Conservation (phyloP, 2,329 filamentous ascomycete genomes). For the Exserohilum turcica region DNA sequence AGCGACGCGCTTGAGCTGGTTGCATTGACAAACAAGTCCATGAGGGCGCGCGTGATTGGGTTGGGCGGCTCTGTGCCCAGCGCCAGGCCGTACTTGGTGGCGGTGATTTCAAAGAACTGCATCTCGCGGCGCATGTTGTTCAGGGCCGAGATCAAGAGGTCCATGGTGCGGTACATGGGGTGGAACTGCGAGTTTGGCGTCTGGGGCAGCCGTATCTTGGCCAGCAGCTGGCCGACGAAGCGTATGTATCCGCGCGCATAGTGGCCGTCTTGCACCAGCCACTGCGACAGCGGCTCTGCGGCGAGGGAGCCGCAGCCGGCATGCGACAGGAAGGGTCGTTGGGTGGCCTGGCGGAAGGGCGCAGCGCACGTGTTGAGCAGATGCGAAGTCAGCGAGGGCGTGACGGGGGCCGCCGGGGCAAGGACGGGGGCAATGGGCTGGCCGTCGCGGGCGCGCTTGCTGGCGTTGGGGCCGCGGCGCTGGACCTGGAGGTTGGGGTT, state of each 20-base stretch:
- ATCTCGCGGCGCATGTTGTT: conserved; percentile 71
- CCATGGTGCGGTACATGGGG: conserved; percentile 62
- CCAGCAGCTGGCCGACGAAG: conserved; percentile 68
- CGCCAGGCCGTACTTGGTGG: conserved; percentile 63
- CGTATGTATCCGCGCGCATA: conserved; percentile 73
- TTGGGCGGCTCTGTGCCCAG: conserved; percentile 53
- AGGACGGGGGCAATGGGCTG: conserved; percentile 43
- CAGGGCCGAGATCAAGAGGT: conserved; percentile 67
- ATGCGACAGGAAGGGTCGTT: conserved; percentile 67
- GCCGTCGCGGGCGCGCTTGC: conserved; percentile 46
- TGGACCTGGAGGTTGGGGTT: conserved; percentile 56
- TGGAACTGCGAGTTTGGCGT: conserved; percentile 51
- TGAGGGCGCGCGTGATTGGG: conserved; percentile 59
- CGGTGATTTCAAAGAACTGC: conserved; percentile 69
- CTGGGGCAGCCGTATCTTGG: conserved; percentile 63
- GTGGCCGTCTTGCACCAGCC: conserved; percentile 74
- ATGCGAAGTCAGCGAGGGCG: conserved; percentile 61
- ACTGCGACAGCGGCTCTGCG: conserved; percentile 62
- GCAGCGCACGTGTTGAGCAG: conserved; percentile 58
- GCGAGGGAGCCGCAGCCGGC: conserved; percentile 67
- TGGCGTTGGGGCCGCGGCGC: conserved; percentile 49
- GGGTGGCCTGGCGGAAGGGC: conserved; percentile 63
- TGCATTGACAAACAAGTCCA: conserved; percentile 65
- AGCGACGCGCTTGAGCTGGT: conserved; percentile 58
- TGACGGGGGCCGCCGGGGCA: conserved; percentile 26